These are phyloP conservation scores for Naganishia onofrii DNA, from an alignment of 768 basidiomycete species.

Conservation along the genomic window DNA sequence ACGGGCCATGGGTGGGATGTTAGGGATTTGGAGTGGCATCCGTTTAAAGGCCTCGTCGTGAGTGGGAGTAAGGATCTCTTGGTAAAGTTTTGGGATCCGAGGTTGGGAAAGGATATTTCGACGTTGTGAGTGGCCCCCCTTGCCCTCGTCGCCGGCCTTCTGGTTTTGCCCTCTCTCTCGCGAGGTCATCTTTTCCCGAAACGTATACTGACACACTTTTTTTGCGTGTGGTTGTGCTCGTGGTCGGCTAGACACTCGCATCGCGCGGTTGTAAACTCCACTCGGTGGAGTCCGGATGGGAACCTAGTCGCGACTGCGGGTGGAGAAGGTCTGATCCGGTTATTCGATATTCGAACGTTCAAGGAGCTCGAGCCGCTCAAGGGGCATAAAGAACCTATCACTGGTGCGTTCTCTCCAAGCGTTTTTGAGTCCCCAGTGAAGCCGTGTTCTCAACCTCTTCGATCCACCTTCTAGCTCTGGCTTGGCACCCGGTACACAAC, in stretches of 20 bases:
- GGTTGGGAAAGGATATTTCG: conserved; percentile 82
- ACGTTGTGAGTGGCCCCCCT: conserved; percentile 65
- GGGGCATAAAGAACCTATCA: conserved; percentile 97
- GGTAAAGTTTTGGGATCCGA: conserved; percentile 99
- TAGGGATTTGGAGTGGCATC: conserved; percentile 98
- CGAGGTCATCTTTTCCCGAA: too few species aligned
- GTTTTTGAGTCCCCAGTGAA: too few species aligned
- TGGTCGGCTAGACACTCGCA: conserved; percentile 73
- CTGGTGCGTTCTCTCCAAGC: conserved; percentile 77
- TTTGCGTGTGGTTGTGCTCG: too few species aligned
- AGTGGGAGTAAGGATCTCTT: conserved; percentile 97
- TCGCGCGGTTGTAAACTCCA: conserved; percentile 92
- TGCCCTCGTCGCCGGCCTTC: too few species aligned
- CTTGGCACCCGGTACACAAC: conserved; percentile 93
- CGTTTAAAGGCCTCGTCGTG: conserved; percentile 87
- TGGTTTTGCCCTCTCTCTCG: too few species aligned
- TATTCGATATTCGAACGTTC: conserved; percentile 98
- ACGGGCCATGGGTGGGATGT: conserved; percentile 76
- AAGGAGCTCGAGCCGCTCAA: conserved; percentile 87
- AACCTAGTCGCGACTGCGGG: conserved; percentile 91
- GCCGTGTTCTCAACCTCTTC: too few species aligned
- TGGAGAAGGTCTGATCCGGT: conserved; percentile 87
- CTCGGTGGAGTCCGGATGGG: conserved; percentile 91
- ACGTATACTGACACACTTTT: too few species aligned
- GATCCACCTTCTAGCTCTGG: conserved; percentile 67